These are phyloP conservation scores for Leccinum angustisporum DNA, from an alignment of 1,284 basidiomycete species.

Conservation along the genomic window DNA sequence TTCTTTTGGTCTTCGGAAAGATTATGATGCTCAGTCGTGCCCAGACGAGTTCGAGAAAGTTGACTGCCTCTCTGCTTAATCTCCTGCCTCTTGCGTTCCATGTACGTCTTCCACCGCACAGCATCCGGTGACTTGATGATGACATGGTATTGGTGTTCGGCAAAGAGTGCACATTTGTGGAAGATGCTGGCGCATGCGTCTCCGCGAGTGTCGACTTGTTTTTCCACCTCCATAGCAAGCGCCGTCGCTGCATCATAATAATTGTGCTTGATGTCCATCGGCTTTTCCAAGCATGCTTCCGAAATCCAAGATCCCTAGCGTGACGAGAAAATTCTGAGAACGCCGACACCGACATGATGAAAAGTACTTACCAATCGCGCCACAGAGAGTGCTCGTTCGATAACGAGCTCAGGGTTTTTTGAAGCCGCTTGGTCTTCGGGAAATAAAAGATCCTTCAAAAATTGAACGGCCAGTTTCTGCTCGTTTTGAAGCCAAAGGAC, in stretches of 20 bases:
- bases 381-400: constrained; percentile 50
- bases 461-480: constrained; percentile 80
- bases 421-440: constrained; percentile 17
- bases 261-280: constrained; percentile 67
- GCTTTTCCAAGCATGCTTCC: constrained; percentile 81
- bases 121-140: constrained; percentile 73
- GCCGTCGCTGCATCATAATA: constrained; percentile 71
- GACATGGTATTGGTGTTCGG: constrained; percentile 81
- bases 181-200: constrained; percentile 64
- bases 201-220: constrained; percentile 15
- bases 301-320: constrained; percentile 85
- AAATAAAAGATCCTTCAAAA: constrained; percentile 54
- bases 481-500: constrained; percentile 91
- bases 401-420: constrained; percentile 14
- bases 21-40: constrained; percentile 25
- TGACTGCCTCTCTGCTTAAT: constrained; percentile 51
- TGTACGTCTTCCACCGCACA: constrained; percentile 68
- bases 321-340: constrained; percentile 2
- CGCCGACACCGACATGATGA: neutral
- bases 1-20: constrained; percentile 41
- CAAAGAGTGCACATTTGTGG: constrained; percentile 85
- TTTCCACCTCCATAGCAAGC: constrained; percentile 37
- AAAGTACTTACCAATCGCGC: constrained; percentile 55
- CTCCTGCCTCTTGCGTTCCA: constrained; percentile 71
- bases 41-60: constrained; percentile 34